A percentile compares a stretch with the other conserved stretches of the same genome.
These are phyloP conservation scores for Phytophthora ramorum DNA, from an alignment of 352 stramenopile species.

Conservation along the genomic window DNA sequence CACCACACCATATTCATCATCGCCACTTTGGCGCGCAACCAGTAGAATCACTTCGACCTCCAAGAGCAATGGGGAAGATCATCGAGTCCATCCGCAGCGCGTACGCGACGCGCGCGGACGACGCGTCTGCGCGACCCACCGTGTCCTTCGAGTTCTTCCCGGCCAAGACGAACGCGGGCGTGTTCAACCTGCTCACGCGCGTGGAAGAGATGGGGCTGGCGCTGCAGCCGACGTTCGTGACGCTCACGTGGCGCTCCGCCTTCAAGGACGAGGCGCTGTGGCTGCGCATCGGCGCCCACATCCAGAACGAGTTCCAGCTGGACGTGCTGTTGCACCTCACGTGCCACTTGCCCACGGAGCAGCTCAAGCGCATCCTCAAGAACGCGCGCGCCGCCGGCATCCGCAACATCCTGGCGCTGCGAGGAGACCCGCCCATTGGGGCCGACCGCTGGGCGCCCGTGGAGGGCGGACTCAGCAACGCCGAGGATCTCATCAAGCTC, in stretches of 20 bases:
- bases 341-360: constrained; percentile 73
- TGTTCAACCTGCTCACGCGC: constrained; percentile 86
- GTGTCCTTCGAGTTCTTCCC: constrained; percentile 91
- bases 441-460: constrained; percentile 86
- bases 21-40: background rate
- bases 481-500: constrained; percentile 96
- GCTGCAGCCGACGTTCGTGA: constrained; percentile 89
- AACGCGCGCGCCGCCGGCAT: constrained; percentile 89
- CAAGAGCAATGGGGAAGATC: constrained; percentile 73
- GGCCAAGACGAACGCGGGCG: constrained; percentile 84
- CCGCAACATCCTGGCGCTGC: constrained; percentile 98
- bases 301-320: constrained; percentile 88
- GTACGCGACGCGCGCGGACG: constrained; percentile 50
- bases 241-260: constrained; percentile 89
- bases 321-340: constrained; percentile 86
- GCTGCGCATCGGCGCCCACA: constrained; percentile 90
- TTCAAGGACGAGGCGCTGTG: constrained; percentile 92
- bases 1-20: background rate
- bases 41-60: constrained; percentile 5
- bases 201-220: constrained; percentile 89
- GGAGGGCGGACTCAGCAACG: constrained; percentile 93
- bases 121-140: constrained; percentile 50
- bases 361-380: constrained; percentile 70
- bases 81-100: constrained; percentile 75
- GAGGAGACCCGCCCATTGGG: constrained; percentile 95